Base-by-base conservation (phyloP, 108 stramenopile species). In the Pseudonitzschia multistriata region DNA sequence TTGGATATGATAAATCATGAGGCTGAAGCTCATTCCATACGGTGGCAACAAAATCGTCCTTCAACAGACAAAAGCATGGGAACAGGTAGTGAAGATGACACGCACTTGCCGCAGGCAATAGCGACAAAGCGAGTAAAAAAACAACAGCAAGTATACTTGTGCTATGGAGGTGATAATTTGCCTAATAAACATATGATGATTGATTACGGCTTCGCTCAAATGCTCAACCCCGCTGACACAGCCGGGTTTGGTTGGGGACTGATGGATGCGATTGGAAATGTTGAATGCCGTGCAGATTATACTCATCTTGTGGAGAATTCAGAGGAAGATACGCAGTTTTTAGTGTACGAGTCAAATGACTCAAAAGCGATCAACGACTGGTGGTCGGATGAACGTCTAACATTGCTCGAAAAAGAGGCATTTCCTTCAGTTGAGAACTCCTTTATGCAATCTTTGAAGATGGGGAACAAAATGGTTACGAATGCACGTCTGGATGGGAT, bases 1-100 rank as follows among this genome's bases (percentile, higher is more conserved):
- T 72, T 94, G 52, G 93, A 94, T 68, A 94, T 94, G 93, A 70
- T 91, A n/a, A 94, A 94, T 67, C 93, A 94, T 68, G 87, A 90
- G 56, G 77, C 78, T 35, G 85, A 91, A 27, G 72, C 83, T 5
- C 66, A 83, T 31, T 83, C 86, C 67, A 80, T 90, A 22, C 76
- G 64, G 3, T 94, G 90, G 93, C 63, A 84, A 54, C 62, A 52
- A 31, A 60, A 68, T 31, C 36, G 30, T 10, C 50, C 37, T 6
- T 37, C 52, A 28, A 33, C 10, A 3, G 29, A 66, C 8, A 70
- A 72, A 69, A 71, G 27, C 34, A 56, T 57, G 48, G 30, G 50
- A 0, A 39, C 34, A 24, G 74, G 72, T n/a, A 68, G 68, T 45
- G 21, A 54, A 3, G 35, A 21, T 45, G 68, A 65, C 36, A 3